Evolutionary conservation across 495 filamentous ascomycete species (phyloP).

Genomic region (Aspergillus indologenus): DNA sequence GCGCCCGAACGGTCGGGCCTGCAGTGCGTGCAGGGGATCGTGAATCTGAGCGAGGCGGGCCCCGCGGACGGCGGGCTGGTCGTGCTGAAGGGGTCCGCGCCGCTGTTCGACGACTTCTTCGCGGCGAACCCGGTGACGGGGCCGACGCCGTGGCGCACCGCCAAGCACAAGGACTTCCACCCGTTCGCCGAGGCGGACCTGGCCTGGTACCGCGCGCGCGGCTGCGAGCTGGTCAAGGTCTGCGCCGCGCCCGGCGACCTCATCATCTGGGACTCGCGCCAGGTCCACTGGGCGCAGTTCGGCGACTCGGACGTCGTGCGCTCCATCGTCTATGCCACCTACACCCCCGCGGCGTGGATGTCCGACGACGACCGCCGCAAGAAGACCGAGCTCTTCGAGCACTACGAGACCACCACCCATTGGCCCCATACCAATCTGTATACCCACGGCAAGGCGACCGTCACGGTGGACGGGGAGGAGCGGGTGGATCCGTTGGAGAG

Average conservation of each 20-base stretch:
- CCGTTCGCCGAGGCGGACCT: constrained; percentile 31
- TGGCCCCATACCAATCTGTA: constrained; percentile 40
- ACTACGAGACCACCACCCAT: constrained; percentile 38
- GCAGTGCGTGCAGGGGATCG: constrained; percentile 41
- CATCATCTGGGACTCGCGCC: constrained; percentile 44
- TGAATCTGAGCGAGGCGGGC: constrained; percentile 35
- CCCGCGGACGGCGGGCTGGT: constrained; percentile 37
- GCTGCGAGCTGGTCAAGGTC: constrained; percentile 33
- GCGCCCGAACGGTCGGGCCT: constrained; percentile 26
- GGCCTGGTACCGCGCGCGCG: constrained; percentile 32
- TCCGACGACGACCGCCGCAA: constrained; percentile 25
- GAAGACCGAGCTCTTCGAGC: constrained; percentile 37
- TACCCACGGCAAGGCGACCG: constrained; percentile 17
- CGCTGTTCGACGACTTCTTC: constrained; percentile 34
- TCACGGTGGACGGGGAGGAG: constrained; percentile 26
- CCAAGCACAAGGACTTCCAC: constrained; percentile 30
- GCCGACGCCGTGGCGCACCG: constrained; percentile 17
- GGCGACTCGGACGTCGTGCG: constrained; percentile 26
- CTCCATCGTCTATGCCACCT: constrained; percentile 38
- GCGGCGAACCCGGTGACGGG: constrained; percentile 21
- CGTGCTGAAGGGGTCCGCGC: constrained; percentile 29
- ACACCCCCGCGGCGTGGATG: constrained; percentile 35
- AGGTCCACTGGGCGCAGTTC: constrained; percentile 31
- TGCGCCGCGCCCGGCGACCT: constrained; percentile 40
- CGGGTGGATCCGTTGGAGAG: constrained; percentile 32